Evolutionary conservation across 2,329 filamentous ascomycete genomes (phyloP), one percentile per base, ranked within the genome.

Genomic region (Trichoderma atrobrunneum): DNA sequence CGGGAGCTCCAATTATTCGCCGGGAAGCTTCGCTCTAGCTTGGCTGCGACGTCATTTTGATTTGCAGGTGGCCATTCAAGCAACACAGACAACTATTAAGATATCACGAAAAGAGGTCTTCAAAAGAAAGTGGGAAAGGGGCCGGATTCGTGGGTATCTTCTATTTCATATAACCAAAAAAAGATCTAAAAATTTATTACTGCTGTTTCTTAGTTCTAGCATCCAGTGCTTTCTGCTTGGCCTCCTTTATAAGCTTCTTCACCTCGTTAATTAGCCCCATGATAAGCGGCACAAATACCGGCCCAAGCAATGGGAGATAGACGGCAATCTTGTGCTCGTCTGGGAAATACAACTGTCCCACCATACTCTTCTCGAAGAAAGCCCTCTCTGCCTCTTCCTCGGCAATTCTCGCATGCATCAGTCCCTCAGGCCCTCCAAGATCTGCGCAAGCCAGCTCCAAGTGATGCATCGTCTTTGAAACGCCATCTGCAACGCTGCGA

Each of bases 341-440:
- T 0, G 96, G 96, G 81, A 99, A 99, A 81, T 98, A 99, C 2
- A 98, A 91, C 83, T 98, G 96, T 0, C 95, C 96, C 14, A 99
- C 96, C 96, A 99, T 99, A 78, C 93, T 97, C 83, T 97, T 97
- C 82, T 99, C 96, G 76, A 99, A 99, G 82, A 99, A 99, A 0
- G 95, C 95, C 73, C 92, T 90, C 80, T 99, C 96, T 0, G 94
- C 95, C 79, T 97, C 94, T 3, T 89, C 88, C 81, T 98, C 95
- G 7, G 96, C 96, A 61, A 94, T 89, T 11, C 93, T 89, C 0
- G 95, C 95, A 79, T 95, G 91, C 74, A 91, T 88, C 51, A 99
- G 84, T 0, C 94, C 95, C 32, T 90, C 87, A 0, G 84, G 83
- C 0, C 85, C 85, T 43, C 89, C 89, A 2, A 98, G 85, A 68